A percentile compares a stretch with the other conserved stretches of the same genome.
Evolutionary conservation across 768 basidiomycete species (phyloP).

Genomic region (Cyclocybe cylindracea): DNA sequence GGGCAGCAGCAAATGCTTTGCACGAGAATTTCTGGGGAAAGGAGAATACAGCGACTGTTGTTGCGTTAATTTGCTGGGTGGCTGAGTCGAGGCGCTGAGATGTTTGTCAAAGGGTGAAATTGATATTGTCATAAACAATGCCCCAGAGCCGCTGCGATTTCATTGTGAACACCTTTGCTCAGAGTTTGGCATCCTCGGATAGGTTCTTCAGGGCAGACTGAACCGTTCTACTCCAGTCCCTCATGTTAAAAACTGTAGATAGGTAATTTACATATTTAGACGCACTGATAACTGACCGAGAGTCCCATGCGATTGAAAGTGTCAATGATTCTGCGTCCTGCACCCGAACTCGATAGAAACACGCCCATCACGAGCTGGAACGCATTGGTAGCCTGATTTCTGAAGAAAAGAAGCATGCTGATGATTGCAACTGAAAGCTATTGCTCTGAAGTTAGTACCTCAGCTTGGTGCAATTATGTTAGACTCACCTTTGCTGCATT

Average conservation of each 20-base stretch:
- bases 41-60: slow-evolving; percentile 12
- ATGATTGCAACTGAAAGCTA: slow-evolving; percentile 9
- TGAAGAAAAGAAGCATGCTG: slow-evolving; percentile 10
- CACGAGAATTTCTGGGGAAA: slow-evolving; percentile 3
- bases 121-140: slow-evolving; percentile 17
- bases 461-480: no score
- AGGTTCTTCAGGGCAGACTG: not conserved
- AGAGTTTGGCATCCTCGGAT: slow-evolving; percentile 3
- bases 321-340: slow-evolving; percentile 7
- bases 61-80: slow-evolving; percentile 15
- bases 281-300: slow-evolving; percentile 8
- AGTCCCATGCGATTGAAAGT: slow-evolving; percentile 14
- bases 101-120: slow-evolving; percentile 11
- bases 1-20: not conserved
- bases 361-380: slow-evolving; percentile 1
- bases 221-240: not conserved
- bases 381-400: slow-evolving; percentile 10
- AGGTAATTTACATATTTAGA: no score
- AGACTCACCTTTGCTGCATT: no score
- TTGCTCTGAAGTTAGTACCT: no score
- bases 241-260: not conserved
- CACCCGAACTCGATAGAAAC: slow-evolving; percentile 10
- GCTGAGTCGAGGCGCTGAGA: slow-evolving; percentile 12
- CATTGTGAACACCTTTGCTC: slow-evolving; percentile 4
- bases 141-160: slow-evolving; percentile 8